These are phyloP conservation scores for Lipomyces yarrowii DNA, from an alignment of 1,139 yeast genomes.

Conservation along the genomic window DNA sequence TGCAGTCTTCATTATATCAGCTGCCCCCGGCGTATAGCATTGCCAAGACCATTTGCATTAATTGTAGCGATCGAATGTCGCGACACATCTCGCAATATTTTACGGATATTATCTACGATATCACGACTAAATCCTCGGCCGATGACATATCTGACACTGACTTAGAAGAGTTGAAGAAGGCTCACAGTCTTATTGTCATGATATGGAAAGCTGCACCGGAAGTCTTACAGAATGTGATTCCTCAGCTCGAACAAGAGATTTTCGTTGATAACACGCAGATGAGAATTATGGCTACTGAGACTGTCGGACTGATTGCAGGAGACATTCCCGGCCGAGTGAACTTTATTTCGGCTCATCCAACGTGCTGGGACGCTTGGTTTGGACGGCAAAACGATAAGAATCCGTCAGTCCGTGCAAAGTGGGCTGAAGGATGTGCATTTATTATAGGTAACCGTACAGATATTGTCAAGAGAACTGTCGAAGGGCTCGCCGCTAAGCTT, in stretches of 20 bases:
- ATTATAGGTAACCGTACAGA: slow-evolving; percentile 55
- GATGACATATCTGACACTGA: slow-evolving; percentile 43
- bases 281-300: slow-evolving; percentile 69
- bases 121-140: slow-evolving; percentile 38
- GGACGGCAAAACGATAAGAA: slow-evolving; percentile 73
- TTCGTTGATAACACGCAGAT: slow-evolving; percentile 64
- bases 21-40: slow-evolving; percentile 64
- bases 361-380: slow-evolving; percentile 72
- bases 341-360: slow-evolving; percentile 61
- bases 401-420: slow-evolving; percentile 62
- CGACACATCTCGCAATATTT: slow-evolving; percentile 79
- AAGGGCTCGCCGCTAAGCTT: slow-evolving; percentile 66
- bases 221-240: slow-evolving; percentile 70
- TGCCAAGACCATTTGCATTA: slow-evolving; percentile 67
- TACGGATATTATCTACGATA: slow-evolving; percentile 60
- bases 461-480: slow-evolving; percentile 51
- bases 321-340: slow-evolving; percentile 53
- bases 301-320: slow-evolving; percentile 69
- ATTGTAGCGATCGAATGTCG: slow-evolving; percentile 73
- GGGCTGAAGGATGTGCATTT: slow-evolving; percentile 63
- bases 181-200: slow-evolving; percentile 65
- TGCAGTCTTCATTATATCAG: slow-evolving; percentile 17
- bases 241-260: slow-evolving; percentile 78
- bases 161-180: slow-evolving; percentile 53
- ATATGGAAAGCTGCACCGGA: slow-evolving; percentile 83